Base-by-base conservation (phyloP, 2,329 filamentous ascomycete species). In the Fusarium algeriense region DNA sequence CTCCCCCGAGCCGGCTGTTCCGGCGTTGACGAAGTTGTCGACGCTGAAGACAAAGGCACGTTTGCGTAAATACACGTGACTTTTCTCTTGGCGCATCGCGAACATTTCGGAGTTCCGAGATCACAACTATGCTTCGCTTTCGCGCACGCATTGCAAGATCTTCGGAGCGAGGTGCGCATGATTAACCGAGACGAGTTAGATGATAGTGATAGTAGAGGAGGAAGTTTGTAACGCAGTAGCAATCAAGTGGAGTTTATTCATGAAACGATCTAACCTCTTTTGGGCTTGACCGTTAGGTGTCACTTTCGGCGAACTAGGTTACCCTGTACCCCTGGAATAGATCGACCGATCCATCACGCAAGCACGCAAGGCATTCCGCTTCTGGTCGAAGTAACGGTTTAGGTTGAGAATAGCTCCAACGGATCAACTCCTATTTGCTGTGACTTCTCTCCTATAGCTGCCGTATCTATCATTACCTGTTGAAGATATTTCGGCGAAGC, bases 81-180 rank as follows among this genome's bases (percentile, higher is more conserved):
- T 12, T 83, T 82, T 28, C 85, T 81, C 77, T 86, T 87, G 60
- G 82, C 62, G 73, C 87, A 89, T 58, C 87, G 85, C 7, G 87
- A 87, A 77, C 87, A 89, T 54, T 79, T 81, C 7, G 87, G 87
- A 2, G 82, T 86, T 34, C 80, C 80, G 20, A 89, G 83, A 73
- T 89, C 86, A 76, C 87, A 89, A 64, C 85, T 83, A 67, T 86
- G 82, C 72, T 89, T 89, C 7, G 85, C 82, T 73, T 83, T 87
- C 44, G 86, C 87, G 73, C 87, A 89, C 19, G 86, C 83, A 70
- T 81, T 80, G 78, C 87, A 89, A 12, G 87, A 89, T 70, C 87
- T 80, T 45, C 87, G 86, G 60, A 89, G 86, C n/a, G 86, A 87
- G 69, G 79, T 80, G 75, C 84, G 85, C 87, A 89, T 89, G 63